A percentile compares a stretch with the other conserved stretches of the same genome.
phyloP scores from a whole-genome alignment of 2,329 filamentous ascomycete genomes.

The Rutstroemia sp. region DNA sequence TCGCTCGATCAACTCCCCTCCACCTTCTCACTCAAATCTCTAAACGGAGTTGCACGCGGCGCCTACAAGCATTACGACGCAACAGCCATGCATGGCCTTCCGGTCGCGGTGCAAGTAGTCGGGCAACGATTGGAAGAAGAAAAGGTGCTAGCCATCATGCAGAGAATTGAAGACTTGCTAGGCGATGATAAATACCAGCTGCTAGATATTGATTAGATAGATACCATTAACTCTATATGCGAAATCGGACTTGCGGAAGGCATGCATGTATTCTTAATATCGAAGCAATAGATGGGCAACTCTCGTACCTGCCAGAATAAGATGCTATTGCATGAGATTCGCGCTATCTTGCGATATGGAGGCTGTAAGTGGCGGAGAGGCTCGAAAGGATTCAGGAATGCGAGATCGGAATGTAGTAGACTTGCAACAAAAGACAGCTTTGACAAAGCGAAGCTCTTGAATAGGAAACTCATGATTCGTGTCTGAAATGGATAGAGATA shows the following conservation, averaged over 20 bases:
- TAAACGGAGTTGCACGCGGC: conserved; percentile 74
- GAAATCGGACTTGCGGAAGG: background rate
- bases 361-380: background rate
- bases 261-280: background rate
- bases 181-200: conserved; percentile 47
- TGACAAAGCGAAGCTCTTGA: no score
- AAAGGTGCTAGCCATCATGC: conserved; percentile 31
- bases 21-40: conserved; percentile 50
- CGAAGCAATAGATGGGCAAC: background rate
- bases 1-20: conserved; percentile 56
- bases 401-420: background rate
- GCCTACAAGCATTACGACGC: conserved; percentile 85
- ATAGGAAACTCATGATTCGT: no score
- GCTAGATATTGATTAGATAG: conserved; percentile 33
- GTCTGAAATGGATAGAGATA: no score
- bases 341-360: background rate
- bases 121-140: conserved; percentile 29
- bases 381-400: background rate
- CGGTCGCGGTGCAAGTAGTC: conserved; percentile 58
- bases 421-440: background rate
- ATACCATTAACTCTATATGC: background rate
- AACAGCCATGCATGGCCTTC: conserved; percentile 75
- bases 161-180: conserved; percentile 62
- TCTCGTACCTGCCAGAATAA: background rate
- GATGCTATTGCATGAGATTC: background rate